Evolutionary conservation across 495 filamentous ascomycete species (phyloP).

Genomic region (Aspergillus coremiiformis): DNA sequence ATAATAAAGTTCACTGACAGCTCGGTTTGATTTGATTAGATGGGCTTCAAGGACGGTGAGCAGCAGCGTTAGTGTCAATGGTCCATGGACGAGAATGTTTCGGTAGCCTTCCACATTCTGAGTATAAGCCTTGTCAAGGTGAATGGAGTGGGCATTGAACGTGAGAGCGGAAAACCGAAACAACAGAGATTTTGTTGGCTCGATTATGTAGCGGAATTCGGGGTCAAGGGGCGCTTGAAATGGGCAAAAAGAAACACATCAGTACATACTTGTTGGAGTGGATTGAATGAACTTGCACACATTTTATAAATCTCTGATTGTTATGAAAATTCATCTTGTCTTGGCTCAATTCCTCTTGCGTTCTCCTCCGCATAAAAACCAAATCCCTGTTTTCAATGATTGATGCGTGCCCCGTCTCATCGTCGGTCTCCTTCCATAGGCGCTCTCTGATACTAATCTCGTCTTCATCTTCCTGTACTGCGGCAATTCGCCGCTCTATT

Average conservation of each 20-base stretch:
- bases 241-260: conserved; percentile 5
- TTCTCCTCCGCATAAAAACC: conserved; percentile 53
- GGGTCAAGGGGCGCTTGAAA: conserved; percentile 34
- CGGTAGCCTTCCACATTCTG: conserved; percentile 64
- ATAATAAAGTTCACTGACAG: conserved; percentile 58
- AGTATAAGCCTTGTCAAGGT: conserved; percentile 68
- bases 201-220: conserved; percentile 53
- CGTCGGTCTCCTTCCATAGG: conserved; percentile 39
- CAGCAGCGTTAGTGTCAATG: conserved; percentile 70
- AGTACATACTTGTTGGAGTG: conserved; percentile 8
- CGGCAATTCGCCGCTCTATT: conserved; percentile 46
- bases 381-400: conserved; percentile 50
- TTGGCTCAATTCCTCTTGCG: conserved; percentile 21
- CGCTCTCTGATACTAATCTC: conserved; percentile 30
- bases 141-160: conserved; percentile 80
- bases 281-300: conserved; percentile 20
- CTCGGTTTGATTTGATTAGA: conserved; percentile 25
- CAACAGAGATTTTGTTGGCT: conserved; percentile 57
- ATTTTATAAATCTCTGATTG: conserved; percentile 28
- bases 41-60: conserved; percentile 52
- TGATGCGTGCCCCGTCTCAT: conserved; percentile 25
- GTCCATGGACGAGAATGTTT: conserved; percentile 76
- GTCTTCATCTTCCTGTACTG: conserved; percentile 27
- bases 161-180: conserved; percentile 82
- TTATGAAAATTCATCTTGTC: conserved; percentile 24